Conservation (phyloP, 2,329 filamentous ascomycete genomes). For the Cryphonectria carpinicola region DNA sequence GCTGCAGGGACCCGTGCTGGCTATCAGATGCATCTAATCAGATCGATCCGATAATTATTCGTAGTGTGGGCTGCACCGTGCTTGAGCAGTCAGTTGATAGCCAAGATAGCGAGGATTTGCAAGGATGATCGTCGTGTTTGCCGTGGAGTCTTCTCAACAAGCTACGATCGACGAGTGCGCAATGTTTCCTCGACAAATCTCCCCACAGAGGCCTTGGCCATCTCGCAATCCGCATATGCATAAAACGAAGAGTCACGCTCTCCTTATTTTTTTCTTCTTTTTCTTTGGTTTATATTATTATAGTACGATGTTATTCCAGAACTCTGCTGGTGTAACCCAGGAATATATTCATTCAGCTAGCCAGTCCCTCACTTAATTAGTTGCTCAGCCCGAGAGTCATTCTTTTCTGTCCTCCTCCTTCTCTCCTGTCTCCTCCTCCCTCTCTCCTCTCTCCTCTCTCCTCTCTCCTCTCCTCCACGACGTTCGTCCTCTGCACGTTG, state of each 20-base stretch:
- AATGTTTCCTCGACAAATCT: background rate
- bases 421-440: too few relatives aligned
- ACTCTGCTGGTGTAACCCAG: background rate
- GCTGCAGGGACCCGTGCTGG: conserved; percentile 26
- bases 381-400: too few relatives aligned
- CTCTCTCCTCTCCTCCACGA: background rate
- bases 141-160: background rate
- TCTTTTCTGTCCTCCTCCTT: too few relatives aligned
- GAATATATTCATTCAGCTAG: background rate
- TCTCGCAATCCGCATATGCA: conserved; percentile 8
- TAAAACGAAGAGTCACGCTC: conserved; percentile 12
- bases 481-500: background rate
- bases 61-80: background rate
- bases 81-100: background rate
- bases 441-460: too few relatives aligned
- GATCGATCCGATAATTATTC: conserved; percentile 14
- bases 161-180: background rate
- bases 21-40: conserved; percentile 33
- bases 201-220: background rate
- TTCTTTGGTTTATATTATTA: too few relatives aligned
- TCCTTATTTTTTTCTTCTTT: background rate
- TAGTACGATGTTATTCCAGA: background rate
- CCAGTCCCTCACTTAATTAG: background rate
- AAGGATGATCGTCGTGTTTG: conserved; percentile 1
- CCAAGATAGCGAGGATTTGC: conserved; percentile 10